Evolutionary conservation across 305 asterid species (phyloP).

Genomic region (Euphrasia arctica): DNA sequence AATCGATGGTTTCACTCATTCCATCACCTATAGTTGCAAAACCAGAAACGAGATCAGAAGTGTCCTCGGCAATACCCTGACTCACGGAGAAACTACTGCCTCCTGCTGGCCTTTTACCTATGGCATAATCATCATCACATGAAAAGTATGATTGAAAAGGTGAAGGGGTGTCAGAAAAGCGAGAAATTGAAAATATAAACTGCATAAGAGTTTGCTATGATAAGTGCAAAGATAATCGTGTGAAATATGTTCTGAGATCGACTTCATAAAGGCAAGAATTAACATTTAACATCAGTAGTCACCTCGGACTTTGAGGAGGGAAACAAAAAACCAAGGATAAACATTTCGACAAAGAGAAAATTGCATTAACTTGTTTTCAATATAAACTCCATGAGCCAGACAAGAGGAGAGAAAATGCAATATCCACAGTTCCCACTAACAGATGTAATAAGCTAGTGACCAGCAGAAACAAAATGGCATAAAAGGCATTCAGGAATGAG

Average conservation of each 20-base stretch:
- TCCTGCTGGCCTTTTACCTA: conserved; percentile 68
- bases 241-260: not conserved
- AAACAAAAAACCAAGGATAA: not conserved
- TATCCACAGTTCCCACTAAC: not conserved
- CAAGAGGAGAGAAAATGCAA: conserved; percentile 7
- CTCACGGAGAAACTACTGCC: conserved; percentile 95
- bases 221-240: not conserved
- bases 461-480: not conserved
- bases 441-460: conserved; percentile 7
- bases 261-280: no score
- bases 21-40: conserved; percentile 95
- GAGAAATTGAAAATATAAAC: not conserved
- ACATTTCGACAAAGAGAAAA: not conserved
- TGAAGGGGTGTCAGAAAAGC: not conserved
- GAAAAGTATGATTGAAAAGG: not conserved
- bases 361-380: not conserved
- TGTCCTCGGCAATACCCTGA: conserved; percentile 93
- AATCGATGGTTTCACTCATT: conserved; percentile 78
- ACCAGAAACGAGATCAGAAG: conserved; percentile 92
- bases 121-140: conserved; percentile 32
- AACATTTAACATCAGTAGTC: no score
- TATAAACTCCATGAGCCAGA: conserved; percentile 10
- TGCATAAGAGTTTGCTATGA: not conserved
- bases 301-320: no score
- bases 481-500: not conserved